phyloP scores from a whole-genome alignment of 2,329 filamentous ascomycete species.

The Dothidotthia symphoricarpi region DNA sequence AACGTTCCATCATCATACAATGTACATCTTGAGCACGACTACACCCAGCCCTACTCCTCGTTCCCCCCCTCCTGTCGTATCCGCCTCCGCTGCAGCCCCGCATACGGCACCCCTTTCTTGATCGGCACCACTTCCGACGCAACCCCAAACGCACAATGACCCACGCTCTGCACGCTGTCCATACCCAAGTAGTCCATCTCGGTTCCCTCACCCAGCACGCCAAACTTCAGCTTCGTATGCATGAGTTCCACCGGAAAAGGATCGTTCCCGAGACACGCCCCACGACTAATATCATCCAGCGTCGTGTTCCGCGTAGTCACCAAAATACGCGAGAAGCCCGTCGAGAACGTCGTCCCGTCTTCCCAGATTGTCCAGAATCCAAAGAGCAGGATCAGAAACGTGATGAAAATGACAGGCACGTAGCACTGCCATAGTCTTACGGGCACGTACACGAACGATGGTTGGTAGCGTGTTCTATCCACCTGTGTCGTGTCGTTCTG shows the following conservation, averaged over 20 bases:
- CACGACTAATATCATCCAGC: slow-evolving; percentile 40
- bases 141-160: slow-evolving; percentile 36
- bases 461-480: slow-evolving; percentile 23
- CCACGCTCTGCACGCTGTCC: slow-evolving; percentile 18
- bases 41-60: too few species aligned
- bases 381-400: slow-evolving; percentile 27
- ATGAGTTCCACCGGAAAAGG: slow-evolving; percentile 42
- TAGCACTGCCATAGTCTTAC: slow-evolving; percentile 38
- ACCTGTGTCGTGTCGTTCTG: slow-evolving; percentile 14
- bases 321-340: slow-evolving; percentile 36
- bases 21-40: too few species aligned
- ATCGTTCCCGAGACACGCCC: slow-evolving; percentile 43
- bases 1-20: too few species aligned
- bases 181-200: slow-evolving; percentile 23
- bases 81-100: slow-evolving; percentile 15
- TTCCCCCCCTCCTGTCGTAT: too few species aligned
- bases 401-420: slow-evolving; percentile 32
- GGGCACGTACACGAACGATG: slow-evolving; percentile 35
- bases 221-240: slow-evolving; percentile 39
- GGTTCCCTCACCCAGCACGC: slow-evolving; percentile 33
- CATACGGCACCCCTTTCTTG: slow-evolving; percentile 22
- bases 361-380: slow-evolving; percentile 31
- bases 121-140: slow-evolving; percentile 27
- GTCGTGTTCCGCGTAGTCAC: slow-evolving; percentile 39
- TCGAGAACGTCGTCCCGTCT: slow-evolving; percentile 39